phyloP scores from a whole-genome alignment of 805 yeast species.

The Candida vartiovaarae region DNA sequence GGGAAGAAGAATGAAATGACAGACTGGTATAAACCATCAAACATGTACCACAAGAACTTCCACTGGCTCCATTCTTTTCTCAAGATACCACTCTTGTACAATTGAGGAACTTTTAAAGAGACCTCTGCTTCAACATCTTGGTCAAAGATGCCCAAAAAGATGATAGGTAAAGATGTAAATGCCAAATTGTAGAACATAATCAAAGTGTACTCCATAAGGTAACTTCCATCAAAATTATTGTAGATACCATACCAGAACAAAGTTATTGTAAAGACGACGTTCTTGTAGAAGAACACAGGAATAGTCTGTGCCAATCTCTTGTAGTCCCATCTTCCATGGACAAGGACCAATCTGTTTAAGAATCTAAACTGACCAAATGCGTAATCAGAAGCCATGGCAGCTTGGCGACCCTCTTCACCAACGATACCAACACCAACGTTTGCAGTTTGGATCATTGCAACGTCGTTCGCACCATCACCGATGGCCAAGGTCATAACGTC shows the following conservation, averaged over 20 bases:
- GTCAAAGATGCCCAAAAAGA: constrained; percentile 69
- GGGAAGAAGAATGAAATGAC: constrained; percentile 69
- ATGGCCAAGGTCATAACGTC: constrained; percentile 77
- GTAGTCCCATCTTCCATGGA: constrained; percentile 84
- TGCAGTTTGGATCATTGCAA: constrained; percentile 86
- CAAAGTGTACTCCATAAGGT: constrained; percentile 70
- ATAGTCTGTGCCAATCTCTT: constrained; percentile 78
- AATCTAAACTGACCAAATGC: constrained; percentile 79
- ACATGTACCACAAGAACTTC: constrained; percentile 68
- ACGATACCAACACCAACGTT: constrained; percentile 68
- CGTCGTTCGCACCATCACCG: constrained; percentile 87
- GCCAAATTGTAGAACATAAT: constrained; percentile 79
- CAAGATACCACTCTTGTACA: constrained; percentile 66
- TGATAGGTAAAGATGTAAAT: constrained; percentile 74
- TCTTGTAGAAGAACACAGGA: constrained; percentile 74
- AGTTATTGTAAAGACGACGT: constrained; percentile 66
- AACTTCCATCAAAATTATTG: constrained; percentile 72
- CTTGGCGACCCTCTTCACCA: constrained; percentile 87
- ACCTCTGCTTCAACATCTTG: constrained; percentile 71
- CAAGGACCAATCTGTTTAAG: constrained; percentile 55
- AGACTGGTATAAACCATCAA: constrained; percentile 73
- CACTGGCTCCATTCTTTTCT: constrained; percentile 62
- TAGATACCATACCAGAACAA: constrained; percentile 76
- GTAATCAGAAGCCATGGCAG: constrained; percentile 82
- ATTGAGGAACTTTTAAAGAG: constrained; percentile 64